These are phyloP conservation scores for Gaertneriomyces semiglobifer DNA, from an alignment of 192 early-diverging fungal species.

Conservation along the genomic window DNA sequence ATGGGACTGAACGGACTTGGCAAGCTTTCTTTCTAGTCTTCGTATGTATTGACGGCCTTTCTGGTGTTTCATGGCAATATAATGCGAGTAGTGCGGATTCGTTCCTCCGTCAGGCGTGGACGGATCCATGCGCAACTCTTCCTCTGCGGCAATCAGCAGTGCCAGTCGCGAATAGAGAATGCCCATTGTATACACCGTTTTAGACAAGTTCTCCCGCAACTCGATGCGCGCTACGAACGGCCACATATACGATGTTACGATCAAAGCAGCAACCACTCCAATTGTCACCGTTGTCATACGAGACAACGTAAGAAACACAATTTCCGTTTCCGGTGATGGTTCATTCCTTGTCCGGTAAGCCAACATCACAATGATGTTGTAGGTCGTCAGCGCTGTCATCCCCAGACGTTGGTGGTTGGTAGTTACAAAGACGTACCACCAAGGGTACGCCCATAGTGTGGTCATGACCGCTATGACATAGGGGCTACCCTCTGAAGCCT, in stretches of 20 bases:
- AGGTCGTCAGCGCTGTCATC: constrained; percentile 71
- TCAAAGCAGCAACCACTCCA: constrained; percentile 69
- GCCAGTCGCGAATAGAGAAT: constrained; percentile 69
- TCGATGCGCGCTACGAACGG: constrained; percentile 82
- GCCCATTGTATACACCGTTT: constrained; percentile 55
- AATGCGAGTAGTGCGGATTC: constrained; percentile 14
- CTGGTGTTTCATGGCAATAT: constrained; percentile 8
- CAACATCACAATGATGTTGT: constrained; percentile 57
- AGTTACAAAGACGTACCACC: constrained; percentile 64
- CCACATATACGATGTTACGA: constrained; percentile 74
- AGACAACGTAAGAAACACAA: constrained; percentile 43
- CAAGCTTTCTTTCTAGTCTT: constrained; percentile 58
- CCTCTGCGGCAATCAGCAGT: constrained; percentile 47
- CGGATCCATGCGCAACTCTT: not conserved
- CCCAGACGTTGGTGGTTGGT: constrained; percentile 71
- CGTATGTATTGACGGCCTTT: constrained; percentile 10
- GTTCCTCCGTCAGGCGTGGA: not conserved
- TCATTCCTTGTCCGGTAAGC: constrained; percentile 59
- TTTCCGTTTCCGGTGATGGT: constrained; percentile 56
- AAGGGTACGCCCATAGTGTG: constrained; percentile 67
- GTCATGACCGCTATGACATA: constrained; percentile 37
- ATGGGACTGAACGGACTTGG: constrained; percentile 58
- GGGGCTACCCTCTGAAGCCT: constrained; percentile 46
- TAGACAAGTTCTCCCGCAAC: constrained; percentile 63
- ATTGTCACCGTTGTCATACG: constrained; percentile 66